Base-by-base conservation (phyloP, 169 alveolate species). In the Eimeria falciformis region DNA sequence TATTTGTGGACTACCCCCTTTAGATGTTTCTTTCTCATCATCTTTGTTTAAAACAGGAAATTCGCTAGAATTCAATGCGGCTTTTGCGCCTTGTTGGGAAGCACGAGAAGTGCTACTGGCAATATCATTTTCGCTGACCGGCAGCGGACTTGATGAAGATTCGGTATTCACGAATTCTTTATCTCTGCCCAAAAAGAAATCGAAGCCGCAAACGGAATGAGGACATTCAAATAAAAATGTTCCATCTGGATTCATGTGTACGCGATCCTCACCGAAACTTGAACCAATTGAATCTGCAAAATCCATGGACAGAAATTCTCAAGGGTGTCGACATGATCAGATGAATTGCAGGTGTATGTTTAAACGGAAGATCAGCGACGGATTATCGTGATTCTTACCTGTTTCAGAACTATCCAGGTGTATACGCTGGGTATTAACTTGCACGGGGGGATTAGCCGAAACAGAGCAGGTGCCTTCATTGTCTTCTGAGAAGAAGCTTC, bases 181-280 rank as follows among this genome's bases (percentile, higher is more conserved):
- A 3, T 62, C 37, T 23, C 89, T 79, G 69, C 86, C 86, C 21
- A 77, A 77, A 17, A 46, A 77, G 50, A 77, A 77, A 27, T 77
- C 53, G 29, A 56, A 29, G 12, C 73, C 73, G 73, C 89, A 79
- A 29, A 79, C 89, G 25, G 89, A 79, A 27, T 25, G 17, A n/a
- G 89, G 89, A 79, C 89, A 79, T 47, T 47, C 75, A 50, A 79
- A 79, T 29, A 23, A 53, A n/a, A 79, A 0, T 50, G 89, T 27
- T 25, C 89, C 69, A 55, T 79, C 89, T 29, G 69, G n/a, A 12
- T 55, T 27, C 56, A 79, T 1, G 89, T 55, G 73, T 17, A 79
- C 89, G n/a, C 89, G 73, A 25, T 79, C 71, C 47, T 46, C 89
- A 45, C 18, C 27, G 25, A 53, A 21, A 47, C 29, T 25, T 11